Conservation (phyloP, 116 monocot genomes). For the Dioscorea cayenensis region DNA sequence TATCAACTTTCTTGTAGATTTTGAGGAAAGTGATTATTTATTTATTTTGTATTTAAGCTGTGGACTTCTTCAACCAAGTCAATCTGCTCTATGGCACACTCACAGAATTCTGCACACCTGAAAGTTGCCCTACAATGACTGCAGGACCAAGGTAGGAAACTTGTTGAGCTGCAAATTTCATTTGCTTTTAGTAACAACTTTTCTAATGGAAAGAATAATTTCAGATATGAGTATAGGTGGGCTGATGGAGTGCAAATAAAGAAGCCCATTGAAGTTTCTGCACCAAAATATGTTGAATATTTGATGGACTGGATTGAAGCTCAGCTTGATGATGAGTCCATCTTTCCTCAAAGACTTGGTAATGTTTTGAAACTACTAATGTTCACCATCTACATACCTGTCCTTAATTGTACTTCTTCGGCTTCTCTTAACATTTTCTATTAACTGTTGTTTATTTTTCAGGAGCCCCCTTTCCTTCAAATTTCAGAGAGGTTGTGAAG, state of each 20-base stretch:
- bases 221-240: constrained; percentile 96
- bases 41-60: constrained; percentile 50
- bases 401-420: not conserved
- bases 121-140: constrained; percentile 94
- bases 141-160: constrained; percentile 80
- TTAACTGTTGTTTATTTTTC: constrained; percentile 1
- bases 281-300: constrained; percentile 97
- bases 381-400: not conserved
- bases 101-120: constrained; percentile 93
- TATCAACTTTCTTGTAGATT: constrained; percentile 8
- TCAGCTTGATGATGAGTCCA: constrained; percentile 92
- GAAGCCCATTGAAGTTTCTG: constrained; percentile 97
- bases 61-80: constrained; percentile 98
- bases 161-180: not conserved
- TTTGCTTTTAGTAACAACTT: not conserved
- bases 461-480: constrained; percentile 87
- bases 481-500: constrained; percentile 95
- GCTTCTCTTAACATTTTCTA: not conserved
- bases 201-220: constrained; percentile 4
- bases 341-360: constrained; percentile 95
- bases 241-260: constrained; percentile 99
- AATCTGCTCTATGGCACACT: constrained; percentile 94
- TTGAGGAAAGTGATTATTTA: constrained; percentile 1
- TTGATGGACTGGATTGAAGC: constrained; percentile 99
- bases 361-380: not conserved